Conservation (phyloP, 2,329 filamentous ascomycete species). For the Paecilomyces sp. region DNA sequence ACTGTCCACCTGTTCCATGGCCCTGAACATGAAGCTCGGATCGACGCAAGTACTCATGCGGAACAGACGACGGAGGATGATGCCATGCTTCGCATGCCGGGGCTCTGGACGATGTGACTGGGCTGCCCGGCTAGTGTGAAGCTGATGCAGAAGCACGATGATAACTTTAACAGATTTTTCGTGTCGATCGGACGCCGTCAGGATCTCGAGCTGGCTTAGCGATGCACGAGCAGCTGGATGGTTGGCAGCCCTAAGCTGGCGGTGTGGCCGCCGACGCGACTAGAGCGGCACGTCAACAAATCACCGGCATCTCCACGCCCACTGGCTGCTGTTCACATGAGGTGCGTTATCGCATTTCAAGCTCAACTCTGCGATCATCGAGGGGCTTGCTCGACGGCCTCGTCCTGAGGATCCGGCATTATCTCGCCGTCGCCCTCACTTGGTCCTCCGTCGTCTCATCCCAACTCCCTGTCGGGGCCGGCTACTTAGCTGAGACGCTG, state of each 20-base stretch:
- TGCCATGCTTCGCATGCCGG: neutral
- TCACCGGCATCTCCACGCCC: neutral
- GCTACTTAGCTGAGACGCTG: neutral
- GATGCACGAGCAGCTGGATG: neutral
- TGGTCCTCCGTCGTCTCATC: neutral
- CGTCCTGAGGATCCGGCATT: neutral
- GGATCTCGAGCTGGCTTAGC: neutral
- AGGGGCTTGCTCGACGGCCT: neutral
- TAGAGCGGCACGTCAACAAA: neutral
- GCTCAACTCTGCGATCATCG: neutral
- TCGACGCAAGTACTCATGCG: neutral
- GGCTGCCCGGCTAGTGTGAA: neutral
- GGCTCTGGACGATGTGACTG: neutral
- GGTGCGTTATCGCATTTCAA: constrained; percentile 1
- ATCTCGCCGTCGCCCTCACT: neutral
- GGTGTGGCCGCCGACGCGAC: neutral
- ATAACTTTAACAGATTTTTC: neutral
- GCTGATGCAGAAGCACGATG: constrained; percentile 1
- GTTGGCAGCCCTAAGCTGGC: neutral
- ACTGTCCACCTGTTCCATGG: neutral
- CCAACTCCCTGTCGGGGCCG: neutral
- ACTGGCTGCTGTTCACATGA: constrained; percentile 1
- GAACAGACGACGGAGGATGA: neutral
- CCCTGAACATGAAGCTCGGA: neutral
- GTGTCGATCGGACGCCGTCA: neutral